These are phyloP conservation scores for Vavraia culicis DNA, from an alignment of 371 early-diverging fungal species.

Conservation along the genomic window DNA sequence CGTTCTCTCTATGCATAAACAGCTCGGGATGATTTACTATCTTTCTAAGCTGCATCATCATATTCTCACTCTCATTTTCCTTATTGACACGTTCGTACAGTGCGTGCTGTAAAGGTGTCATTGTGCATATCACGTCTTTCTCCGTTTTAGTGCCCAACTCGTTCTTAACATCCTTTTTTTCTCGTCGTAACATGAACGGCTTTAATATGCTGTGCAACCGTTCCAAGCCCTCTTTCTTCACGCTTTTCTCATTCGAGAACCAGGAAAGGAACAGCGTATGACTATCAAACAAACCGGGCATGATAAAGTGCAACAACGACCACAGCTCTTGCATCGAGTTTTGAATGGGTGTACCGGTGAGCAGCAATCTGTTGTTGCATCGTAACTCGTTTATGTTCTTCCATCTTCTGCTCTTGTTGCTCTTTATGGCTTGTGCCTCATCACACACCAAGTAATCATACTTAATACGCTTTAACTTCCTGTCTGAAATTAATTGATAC, in stretches of 20 bases:
- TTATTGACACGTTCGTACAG: conserved; percentile 39
- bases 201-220: conserved; percentile 79
- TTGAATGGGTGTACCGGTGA: conserved; percentile 88
- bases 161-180: conserved; percentile 78
- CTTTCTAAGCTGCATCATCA: conserved; percentile 89
- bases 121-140: conserved; percentile 55
- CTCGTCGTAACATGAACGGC: conserved; percentile 88
- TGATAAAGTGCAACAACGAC: conserved; percentile 85
- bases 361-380: conserved; percentile 58
- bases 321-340: conserved; percentile 76
- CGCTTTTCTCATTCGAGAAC: conserved; percentile 39
- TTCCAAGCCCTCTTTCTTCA: conserved; percentile 64
- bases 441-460: conserved; percentile 94
- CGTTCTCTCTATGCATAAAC: conserved; percentile 61
- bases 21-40: conserved; percentile 89
- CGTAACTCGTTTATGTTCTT: conserved; percentile 68
- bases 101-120: conserved; percentile 57
- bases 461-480: conserved; percentile 59
- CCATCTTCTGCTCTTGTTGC: conserved; percentile 64
- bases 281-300: conserved; percentile 82
- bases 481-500: conserved; percentile 71
- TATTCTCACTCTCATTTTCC: conserved; percentile 45
- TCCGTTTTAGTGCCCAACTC: conserved; percentile 62
- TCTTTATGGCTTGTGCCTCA: conserved; percentile 90
- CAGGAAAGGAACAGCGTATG: conserved; percentile 58